A percentile compares a stretch with the other conserved stretches of the same genome.
phyloP scores from a whole-genome alignment of 1,284 basidiomycete species.

The Ganoderma lucidum region DNA sequence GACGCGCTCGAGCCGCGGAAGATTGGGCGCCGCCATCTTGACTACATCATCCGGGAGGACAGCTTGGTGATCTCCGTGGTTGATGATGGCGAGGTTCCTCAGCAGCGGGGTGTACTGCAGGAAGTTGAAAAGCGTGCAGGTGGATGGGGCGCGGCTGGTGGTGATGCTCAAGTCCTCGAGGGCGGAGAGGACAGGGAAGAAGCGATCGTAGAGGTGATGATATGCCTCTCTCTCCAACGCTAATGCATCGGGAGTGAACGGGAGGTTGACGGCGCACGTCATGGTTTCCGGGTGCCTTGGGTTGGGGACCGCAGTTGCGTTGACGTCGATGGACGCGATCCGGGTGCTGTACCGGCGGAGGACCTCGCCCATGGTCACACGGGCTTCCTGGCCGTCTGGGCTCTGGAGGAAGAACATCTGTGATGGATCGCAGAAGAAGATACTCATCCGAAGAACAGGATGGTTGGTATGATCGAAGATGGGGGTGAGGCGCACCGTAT shows the following conservation, averaged over 20 bases:
- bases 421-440: slow-evolving; percentile 7
- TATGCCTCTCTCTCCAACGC: neutral
- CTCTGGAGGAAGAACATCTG: slow-evolving; percentile 6
- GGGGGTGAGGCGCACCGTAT: slow-evolving; percentile 16
- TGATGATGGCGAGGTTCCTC: slow-evolving; percentile 10
- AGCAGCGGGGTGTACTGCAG: slow-evolving; percentile 21
- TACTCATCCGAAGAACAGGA: slow-evolving; percentile 15
- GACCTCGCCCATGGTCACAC: slow-evolving; percentile 12
- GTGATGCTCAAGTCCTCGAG: slow-evolving; percentile 16
- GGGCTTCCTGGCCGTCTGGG: neutral
- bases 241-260: slow-evolving; percentile 4
- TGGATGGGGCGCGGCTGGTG: slow-evolving; percentile 16
- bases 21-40: slow-evolving; percentile 7
- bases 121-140: slow-evolving; percentile 14
- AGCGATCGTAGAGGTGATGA: neutral
- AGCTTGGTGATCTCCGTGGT: slow-evolving; percentile 4
- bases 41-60: slow-evolving; percentile 8
- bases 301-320: slow-evolving; percentile 12
- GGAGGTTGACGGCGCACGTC: slow-evolving; percentile 11
- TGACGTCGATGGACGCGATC: slow-evolving; percentile 19
- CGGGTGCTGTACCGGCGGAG: slow-evolving; percentile 6
- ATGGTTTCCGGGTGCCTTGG: neutral
- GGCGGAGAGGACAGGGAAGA: neutral
- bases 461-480: neutral
- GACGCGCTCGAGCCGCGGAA: slow-evolving; percentile 18